Base-by-base conservation (phyloP, 2,329 filamentous ascomycete species). In the Scedosporium apiospermum region DNA sequence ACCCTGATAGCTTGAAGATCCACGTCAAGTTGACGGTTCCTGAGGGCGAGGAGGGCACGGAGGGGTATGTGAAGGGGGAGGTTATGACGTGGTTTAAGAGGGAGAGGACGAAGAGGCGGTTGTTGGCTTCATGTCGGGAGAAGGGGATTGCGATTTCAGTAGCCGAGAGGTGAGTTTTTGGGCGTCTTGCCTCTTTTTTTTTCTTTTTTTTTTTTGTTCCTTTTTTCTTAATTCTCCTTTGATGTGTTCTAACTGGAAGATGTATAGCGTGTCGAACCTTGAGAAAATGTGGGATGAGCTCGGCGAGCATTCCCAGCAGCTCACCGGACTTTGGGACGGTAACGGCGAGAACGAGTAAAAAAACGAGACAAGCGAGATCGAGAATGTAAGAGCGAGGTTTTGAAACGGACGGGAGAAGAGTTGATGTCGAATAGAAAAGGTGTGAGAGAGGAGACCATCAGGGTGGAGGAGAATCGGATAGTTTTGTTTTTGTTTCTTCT, bases 31-130 rank as follows among this genome's bases (percentile, higher is more conserved):
- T 83, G 18, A 65, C 72, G 4, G 77, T 78, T 64, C 67, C 68
- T 18, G 49, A 53, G 10, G 21, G 21, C 49, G 69, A 71, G 3
- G 65, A 69, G 4, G 70, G 69, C 10, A 66, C 71, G 16, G 64
- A 68, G 44, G 73, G 73, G 10, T 68, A 73, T 53, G 70, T 71
- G 9, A 71, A 78, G 5, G 80, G 80, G 2, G 74, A 81, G 53
- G 68, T 85, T 2, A 72, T 85, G 65, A 80, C 78, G 6, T 71
- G 75, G 62, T 85, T 85, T 66, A 81, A 82, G 69, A 71, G 82
- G 5, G 75, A 78, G 66, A 74, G 80, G 21, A 84, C 82, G 4
- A 80, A 83, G 72, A 73, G 75, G 63, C 74, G 82, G 2, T 82
- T 85, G 65, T 68, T 85, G 57, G 67, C 69, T 21, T 82, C 84